These are phyloP conservation scores for Clarireedia monteithiana DNA, from an alignment of 2,329 filamentous ascomycete genomes.

Conservation along the genomic window DNA sequence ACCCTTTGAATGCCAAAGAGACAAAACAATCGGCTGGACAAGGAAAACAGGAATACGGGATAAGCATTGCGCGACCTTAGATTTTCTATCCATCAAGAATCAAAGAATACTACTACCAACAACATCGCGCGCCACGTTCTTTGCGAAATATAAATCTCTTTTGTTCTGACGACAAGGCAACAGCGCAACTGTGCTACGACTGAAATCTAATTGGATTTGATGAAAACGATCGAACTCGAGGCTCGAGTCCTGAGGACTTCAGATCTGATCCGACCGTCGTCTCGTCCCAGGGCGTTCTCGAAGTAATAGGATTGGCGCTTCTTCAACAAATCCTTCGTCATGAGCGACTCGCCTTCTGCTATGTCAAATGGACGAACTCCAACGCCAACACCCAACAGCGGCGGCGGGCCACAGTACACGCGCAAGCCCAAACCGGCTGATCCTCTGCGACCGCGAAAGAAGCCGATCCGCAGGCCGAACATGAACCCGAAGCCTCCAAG, in stretches of 20 bases:
- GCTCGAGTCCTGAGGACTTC: not conserved
- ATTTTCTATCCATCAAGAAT: too few species aligned
- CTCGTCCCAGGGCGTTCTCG: not conserved
- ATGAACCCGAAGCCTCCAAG: constrained; percentile 16
- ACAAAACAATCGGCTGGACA: too few species aligned
- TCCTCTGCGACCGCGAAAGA: constrained; percentile 57
- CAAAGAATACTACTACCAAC: too few species aligned
- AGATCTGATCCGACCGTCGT: not conserved
- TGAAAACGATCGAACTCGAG: too few species aligned
- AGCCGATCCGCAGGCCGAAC: constrained; percentile 34
- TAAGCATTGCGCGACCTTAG: too few species aligned
- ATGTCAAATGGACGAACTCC: constrained; percentile 39
- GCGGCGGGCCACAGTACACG: constrained; percentile 36
- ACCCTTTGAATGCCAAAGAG: too few species aligned
- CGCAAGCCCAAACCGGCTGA: constrained; percentile 47
- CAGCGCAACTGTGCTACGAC: too few species aligned
- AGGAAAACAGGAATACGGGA: too few species aligned
- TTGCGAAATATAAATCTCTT: too few species aligned
- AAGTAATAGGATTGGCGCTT: not conserved
- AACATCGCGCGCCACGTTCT: too few species aligned
- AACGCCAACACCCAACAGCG: constrained; percentile 41
- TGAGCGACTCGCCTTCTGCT: constrained; percentile 38
- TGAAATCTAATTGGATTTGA: too few species aligned
- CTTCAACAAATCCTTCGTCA: constrained; percentile 14
- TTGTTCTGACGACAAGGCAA: too few species aligned